A percentile compares a stretch with the other conserved stretches of the same genome.
Conservation (phyloP, 2,329 filamentous ascomycete genomes). For the Arthroderma uncinatum region DNA sequence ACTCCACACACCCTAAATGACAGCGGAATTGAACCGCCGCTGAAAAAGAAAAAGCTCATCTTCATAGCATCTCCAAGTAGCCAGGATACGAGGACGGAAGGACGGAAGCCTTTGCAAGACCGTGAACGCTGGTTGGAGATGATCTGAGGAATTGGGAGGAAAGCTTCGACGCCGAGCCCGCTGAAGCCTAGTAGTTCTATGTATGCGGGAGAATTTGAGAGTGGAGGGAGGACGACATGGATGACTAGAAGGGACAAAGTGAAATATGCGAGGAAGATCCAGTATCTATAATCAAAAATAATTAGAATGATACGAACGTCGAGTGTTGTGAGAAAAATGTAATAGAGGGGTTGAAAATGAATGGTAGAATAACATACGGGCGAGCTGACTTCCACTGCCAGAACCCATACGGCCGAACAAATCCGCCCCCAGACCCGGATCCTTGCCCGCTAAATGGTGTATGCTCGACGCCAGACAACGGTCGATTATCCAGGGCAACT, state of each 20-base stretch:
- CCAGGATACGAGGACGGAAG: conserved; percentile 40
- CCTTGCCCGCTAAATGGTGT: conserved; percentile 30
- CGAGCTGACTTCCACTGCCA: conserved; percentile 51
- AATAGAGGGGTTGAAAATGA: no score
- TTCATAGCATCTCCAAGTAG: conserved; percentile 41
- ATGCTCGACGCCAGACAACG: conserved; percentile 33
- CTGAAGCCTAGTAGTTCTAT: conserved; percentile 35
- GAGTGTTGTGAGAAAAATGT: no score
- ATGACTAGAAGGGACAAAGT: conserved; percentile 38
- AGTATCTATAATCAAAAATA: conserved; percentile 35
- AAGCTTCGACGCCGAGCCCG: conserved; percentile 39
- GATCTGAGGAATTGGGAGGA: conserved; percentile 39
- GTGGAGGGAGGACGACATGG: conserved; percentile 43
- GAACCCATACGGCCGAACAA: conserved; percentile 47
- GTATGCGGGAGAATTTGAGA: conserved; percentile 34
- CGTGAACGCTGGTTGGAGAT: conserved; percentile 37
- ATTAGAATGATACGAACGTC: conserved; percentile 7
- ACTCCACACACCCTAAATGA: conserved; percentile 40
- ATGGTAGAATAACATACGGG: conserved; percentile 32
- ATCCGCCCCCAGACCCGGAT: conserved; percentile 18
- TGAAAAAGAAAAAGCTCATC: conserved; percentile 41
- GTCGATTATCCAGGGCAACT: conserved; percentile 49
- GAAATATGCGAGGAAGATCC: conserved; percentile 48
- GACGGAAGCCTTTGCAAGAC: conserved; percentile 40
- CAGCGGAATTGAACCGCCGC: conserved; percentile 35